Evolutionary conservation across 164 flowering plant species (phyloP), one percentile per base, ranked within the genome.

Genomic region (Stephania cephalantha): DNA sequence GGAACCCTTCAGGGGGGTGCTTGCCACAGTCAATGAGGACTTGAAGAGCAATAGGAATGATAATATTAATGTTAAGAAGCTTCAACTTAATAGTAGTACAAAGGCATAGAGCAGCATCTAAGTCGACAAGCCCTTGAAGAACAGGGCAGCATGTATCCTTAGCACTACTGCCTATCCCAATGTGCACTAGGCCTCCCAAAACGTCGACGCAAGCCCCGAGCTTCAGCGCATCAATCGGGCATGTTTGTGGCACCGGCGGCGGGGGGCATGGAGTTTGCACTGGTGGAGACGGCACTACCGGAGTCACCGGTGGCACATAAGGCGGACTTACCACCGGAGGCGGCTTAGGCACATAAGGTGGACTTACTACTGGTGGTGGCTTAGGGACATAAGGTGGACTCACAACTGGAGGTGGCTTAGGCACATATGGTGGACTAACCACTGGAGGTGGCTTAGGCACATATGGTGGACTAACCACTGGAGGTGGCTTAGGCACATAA

Each of bases 51-150:
- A 89, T 76, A 64, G 95, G 95, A 2, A 88, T 1, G 73, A 84
- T 69, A 69, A 88, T 71, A 69, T 78, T 85, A 68, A 89, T 74
- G 73, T 88, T 86, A 1, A 88, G 83, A 70, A 89, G 84, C 83
- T 89, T 89, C 68, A 75, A 80, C 66, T 83, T 91, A 64, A 91
- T 85, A 72, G 90, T 83, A 71, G 90, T 91, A 83, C 95, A 91
- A 0, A 91, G 87, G 76, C 93, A 91, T 2, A 88, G 10, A 0
- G 93, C 93, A 0, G 93, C 96, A 15, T 91, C 93, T 66, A 89
- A 73, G 75, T 82, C 88, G 7, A 79, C 75, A 10, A 91, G 85
- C 65, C 91, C 93, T 35, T 79, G 73, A 3, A 91, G 85, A 58
- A 91, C 83, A 0, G 96, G 90, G 68, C 96, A 91, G 31, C 96